Percentiles rank a stretch among this genome's conserved stretches.
phyloP scores from a whole-genome alignment of 495 filamentous ascomycete genomes.

The Hypomontagnella monticulosa region DNA sequence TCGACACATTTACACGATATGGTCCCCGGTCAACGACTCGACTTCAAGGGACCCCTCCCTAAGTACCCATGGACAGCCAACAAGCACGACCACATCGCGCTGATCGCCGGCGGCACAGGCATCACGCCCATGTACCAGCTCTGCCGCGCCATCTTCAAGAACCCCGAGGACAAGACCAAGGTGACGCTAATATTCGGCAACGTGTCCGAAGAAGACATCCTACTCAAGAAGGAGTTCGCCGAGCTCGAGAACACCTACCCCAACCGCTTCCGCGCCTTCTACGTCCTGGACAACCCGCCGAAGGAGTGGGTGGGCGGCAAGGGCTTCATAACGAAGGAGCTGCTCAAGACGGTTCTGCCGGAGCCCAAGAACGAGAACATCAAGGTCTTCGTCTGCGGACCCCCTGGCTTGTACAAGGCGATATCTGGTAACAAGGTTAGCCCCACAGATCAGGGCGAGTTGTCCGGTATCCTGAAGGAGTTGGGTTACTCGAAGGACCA shows the following conservation, averaged over 20 bases:
- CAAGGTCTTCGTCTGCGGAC: conserved; percentile 92
- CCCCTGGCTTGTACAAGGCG: conserved; percentile 91
- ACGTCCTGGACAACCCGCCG: conserved; percentile 87
- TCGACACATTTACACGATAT: conserved; percentile 85
- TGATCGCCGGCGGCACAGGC: conserved; percentile 94
- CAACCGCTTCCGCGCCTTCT: conserved; percentile 91
- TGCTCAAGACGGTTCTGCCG: conserved; percentile 90
- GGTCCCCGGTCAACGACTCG: conserved; percentile 78
- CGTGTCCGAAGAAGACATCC: conserved; percentile 83
- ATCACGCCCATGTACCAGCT: conserved; percentile 96
- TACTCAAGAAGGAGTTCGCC: conserved; percentile 83
- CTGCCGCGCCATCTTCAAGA: conserved; percentile 84
- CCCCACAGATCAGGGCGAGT: conserved; percentile 91
- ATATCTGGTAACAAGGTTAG: conserved; percentile 89
- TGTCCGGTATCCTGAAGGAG: conserved; percentile 84
- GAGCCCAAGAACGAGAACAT: conserved; percentile 89
- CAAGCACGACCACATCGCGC: conserved; percentile 92
- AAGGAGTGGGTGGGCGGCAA: conserved; percentile 77
- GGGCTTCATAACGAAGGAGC: conserved; percentile 85
- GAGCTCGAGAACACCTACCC: conserved; percentile 91
- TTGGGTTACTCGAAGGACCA: conserved; percentile 92
- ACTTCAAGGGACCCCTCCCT: conserved; percentile 93
- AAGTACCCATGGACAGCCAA: conserved; percentile 93
- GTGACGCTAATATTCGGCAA: conserved; percentile 95
- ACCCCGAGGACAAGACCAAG: conserved; percentile 95